Percentiles rank a stretch among this genome's conserved stretches.
Conservation (phyloP, 2,329 filamentous ascomycete species). For the Hypoxylon sp. region DNA sequence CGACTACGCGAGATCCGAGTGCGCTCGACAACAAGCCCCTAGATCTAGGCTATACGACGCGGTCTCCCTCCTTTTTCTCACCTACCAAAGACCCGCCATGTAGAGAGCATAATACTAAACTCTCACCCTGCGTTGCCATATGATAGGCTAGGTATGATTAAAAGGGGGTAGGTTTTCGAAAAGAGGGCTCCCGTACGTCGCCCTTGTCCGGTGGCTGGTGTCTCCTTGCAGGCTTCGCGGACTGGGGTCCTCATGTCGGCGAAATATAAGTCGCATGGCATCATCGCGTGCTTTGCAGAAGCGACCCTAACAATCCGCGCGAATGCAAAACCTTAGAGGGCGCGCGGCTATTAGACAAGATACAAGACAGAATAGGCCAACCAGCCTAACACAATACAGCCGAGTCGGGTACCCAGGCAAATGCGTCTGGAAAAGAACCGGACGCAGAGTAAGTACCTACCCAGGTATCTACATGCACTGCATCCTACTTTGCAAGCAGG, state of each 20-base stretch:
- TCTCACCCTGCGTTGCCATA: constrained; percentile 16
- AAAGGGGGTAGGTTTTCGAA: constrained; percentile 12
- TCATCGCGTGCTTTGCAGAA: constrained; percentile 36
- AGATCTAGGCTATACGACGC: constrained; percentile 21
- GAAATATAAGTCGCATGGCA: constrained; percentile 46
- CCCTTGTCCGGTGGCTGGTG: constrained; percentile 13
- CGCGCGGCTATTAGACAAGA: constrained; percentile 40
- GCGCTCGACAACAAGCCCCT: constrained; percentile 9
- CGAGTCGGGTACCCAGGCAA: constrained; percentile 43
- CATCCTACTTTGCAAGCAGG: constrained; percentile 21
- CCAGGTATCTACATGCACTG: background rate
- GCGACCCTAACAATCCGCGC: constrained; percentile 24
- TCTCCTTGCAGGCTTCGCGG: constrained; percentile 27
- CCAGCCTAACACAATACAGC: constrained; percentile 46
- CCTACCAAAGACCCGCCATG: constrained; percentile 11
- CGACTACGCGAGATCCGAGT: constrained; percentile 18
- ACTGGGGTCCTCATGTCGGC: constrained; percentile 41
- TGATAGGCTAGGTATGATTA: constrained; percentile 9
- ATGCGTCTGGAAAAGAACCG: constrained; percentile 37
- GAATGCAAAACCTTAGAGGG: constrained; percentile 30
- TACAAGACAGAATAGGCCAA: constrained; percentile 2
- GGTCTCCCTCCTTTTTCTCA: constrained; percentile 13
- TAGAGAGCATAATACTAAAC: constrained; percentile 18
- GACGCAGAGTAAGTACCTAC: constrained; percentile 14
- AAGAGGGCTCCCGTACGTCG: constrained; percentile 12